Conservation (phyloP, 768 basidiomycete species). For the Phanerochaete carnosa region DNA sequence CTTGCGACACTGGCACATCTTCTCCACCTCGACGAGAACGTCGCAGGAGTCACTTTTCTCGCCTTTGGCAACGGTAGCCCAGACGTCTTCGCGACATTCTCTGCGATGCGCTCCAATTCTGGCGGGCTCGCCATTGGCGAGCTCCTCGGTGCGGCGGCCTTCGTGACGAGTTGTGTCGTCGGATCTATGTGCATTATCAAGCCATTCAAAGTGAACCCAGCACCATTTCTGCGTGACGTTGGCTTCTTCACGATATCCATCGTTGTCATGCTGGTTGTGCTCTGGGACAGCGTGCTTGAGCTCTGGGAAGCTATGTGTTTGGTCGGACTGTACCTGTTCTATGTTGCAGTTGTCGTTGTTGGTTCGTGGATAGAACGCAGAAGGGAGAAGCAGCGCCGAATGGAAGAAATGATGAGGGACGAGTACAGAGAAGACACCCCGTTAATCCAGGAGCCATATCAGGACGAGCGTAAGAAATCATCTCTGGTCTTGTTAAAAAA, state of each 20-base stretch:
- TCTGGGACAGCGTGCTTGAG: constrained; percentile 72
- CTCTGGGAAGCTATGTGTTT: constrained; percentile 72
- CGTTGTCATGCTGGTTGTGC: constrained; percentile 65
- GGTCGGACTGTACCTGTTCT: constrained; percentile 69
- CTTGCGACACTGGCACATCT: constrained; percentile 84
- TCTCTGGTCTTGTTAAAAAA: background rate
- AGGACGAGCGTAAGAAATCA: constrained; percentile 55
- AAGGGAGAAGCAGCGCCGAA: constrained; percentile 41
- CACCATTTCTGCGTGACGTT: constrained; percentile 89
- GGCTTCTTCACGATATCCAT: constrained; percentile 91
- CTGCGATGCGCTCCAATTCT: constrained; percentile 81
- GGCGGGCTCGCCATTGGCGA: constrained; percentile 94
- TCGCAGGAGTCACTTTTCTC: constrained; percentile 95
- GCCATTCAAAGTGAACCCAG: constrained; percentile 80
- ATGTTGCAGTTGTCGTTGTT: constrained; percentile 72
- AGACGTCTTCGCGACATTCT: constrained; percentile 94
- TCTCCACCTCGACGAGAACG: constrained; percentile 86
- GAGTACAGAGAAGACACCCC: constrained; percentile 54
- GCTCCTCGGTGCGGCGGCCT: constrained; percentile 90
- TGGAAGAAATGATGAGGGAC: constrained; percentile 51
- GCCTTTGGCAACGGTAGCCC: constrained; percentile 98
- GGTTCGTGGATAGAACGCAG: constrained; percentile 75
- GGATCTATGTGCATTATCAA: constrained; percentile 98
- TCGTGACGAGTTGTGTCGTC: constrained; percentile 94
- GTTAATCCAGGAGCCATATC: constrained; percentile 45